A percentile compares a stretch with the other conserved stretches of the same genome.
Conservation (phyloP, 2,329 filamentous ascomycete genomes). For the Chrysoporthe cubensis region DNA sequence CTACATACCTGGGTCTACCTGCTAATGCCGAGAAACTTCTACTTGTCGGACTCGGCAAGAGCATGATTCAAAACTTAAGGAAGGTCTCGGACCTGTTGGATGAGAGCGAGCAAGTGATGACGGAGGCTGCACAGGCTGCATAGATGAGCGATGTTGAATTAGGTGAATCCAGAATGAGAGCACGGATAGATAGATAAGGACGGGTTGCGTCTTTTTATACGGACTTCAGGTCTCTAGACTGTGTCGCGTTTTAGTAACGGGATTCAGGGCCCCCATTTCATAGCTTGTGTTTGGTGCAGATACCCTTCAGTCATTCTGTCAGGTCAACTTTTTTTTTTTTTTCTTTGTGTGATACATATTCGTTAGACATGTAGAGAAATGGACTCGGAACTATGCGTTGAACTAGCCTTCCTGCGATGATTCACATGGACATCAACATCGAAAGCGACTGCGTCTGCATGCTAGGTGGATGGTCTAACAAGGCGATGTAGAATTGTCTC, state of each 20-base stretch:
- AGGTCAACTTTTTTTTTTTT: background rate
- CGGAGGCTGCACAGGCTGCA: slow-evolving; percentile 51
- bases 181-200: background rate
- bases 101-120: slow-evolving; percentile 89
- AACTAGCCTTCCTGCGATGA: too few relatives aligned
- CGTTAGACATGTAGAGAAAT: background rate
- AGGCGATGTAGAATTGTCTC: too few relatives aligned
- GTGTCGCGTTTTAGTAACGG: slow-evolving; percentile 19
- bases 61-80: slow-evolving; percentile 81
- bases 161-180: background rate
- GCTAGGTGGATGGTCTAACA: too few relatives aligned
- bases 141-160: background rate
- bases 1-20: slow-evolving; percentile 90
- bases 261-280: background rate
- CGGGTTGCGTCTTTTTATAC: background rate
- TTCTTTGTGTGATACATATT: background rate
- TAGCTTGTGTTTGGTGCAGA: slow-evolving; percentile 14
- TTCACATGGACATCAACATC: background rate
- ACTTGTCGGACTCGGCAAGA: slow-evolving; percentile 83
- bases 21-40: slow-evolving; percentile 96
- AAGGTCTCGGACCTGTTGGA: slow-evolving; percentile 87
- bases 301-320: slow-evolving; percentile 24
- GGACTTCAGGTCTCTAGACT: slow-evolving; percentile 1
- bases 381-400: background rate
- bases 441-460: background rate